Evolutionary conservation across 163 green algal genomes (phyloP).

Genomic region (Volvox carteri): DNA sequence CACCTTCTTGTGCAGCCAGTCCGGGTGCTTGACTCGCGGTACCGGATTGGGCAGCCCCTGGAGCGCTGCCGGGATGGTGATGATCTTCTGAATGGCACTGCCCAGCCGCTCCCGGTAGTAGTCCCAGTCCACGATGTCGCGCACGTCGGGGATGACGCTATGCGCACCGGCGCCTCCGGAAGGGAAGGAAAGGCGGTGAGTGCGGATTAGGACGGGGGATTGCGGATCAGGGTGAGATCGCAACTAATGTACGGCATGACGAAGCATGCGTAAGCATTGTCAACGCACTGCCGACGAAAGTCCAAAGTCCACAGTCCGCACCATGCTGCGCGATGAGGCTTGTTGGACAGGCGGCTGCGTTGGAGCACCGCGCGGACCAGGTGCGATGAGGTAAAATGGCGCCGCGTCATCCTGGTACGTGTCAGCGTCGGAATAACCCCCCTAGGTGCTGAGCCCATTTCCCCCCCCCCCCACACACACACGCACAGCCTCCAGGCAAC

Average conservation of each 20-base stretch:
- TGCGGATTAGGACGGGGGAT: not conserved
- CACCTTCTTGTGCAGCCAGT: constrained; percentile 95
- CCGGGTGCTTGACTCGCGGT: constrained; percentile 93
- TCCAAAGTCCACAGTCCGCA: no score
- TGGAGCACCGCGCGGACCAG: no score
- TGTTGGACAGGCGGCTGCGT: no score
- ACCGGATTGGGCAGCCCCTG: constrained; percentile 96
- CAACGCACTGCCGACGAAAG: no score
- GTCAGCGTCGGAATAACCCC: no score
- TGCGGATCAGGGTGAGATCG: not conserved
- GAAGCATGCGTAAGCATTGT: no score
- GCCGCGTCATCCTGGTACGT: no score
- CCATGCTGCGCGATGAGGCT: no score
- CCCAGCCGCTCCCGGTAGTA: constrained; percentile 97
- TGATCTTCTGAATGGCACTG: constrained; percentile 98
- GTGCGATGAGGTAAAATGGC: no score
- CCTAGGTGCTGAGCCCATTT: no score
- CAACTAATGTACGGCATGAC: no score
- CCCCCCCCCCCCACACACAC: not conserved
- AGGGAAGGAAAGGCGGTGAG: not conserved
- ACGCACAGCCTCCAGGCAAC: not conserved
- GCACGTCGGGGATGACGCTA: constrained; percentile 86
- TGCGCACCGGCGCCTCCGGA: not conserved
- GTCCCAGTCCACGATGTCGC: constrained; percentile 96
- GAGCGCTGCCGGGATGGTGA: constrained; percentile 99